These are phyloP conservation scores for Pulveroboletus sp. DNA, from an alignment of 768 basidiomycete species.

Conservation along the genomic window DNA sequence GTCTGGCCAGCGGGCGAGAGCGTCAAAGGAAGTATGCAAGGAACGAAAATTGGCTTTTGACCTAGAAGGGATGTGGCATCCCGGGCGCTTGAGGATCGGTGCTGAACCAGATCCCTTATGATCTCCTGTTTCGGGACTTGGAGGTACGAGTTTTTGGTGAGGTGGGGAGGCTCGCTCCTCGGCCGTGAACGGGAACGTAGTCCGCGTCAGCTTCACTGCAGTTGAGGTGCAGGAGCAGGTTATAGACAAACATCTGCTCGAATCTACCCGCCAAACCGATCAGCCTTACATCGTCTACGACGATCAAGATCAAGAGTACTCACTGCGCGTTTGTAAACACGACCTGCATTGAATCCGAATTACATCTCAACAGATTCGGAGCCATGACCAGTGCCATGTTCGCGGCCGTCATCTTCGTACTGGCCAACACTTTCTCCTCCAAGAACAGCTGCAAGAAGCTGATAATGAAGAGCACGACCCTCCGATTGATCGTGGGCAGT, in stretches of 20 bases:
- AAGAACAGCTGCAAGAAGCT: slow-evolving; percentile 91
- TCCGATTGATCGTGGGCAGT: slow-evolving; percentile 82
- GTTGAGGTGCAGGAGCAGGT: slow-evolving; percentile 76
- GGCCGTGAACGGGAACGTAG: slow-evolving; percentile 77
- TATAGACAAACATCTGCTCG: slow-evolving; percentile 86
- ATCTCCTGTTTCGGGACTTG: slow-evolving; percentile 57
- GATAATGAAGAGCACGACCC: slow-evolving; percentile 84
- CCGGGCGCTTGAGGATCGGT: not conserved
- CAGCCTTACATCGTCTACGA: slow-evolving; percentile 6
- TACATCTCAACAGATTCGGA: slow-evolving; percentile 84
- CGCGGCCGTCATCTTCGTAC: slow-evolving; percentile 87
- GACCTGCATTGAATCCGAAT: slow-evolving; percentile 81
- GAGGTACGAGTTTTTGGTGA: slow-evolving; percentile 44
- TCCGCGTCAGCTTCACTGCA: slow-evolving; percentile 73
- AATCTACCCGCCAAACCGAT: slow-evolving; percentile 47
- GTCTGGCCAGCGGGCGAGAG: not conserved
- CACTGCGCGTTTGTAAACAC: slow-evolving; percentile 92
- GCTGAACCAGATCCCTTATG: slow-evolving; percentile 7
- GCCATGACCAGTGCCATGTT: slow-evolving; percentile 92
- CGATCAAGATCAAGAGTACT: slow-evolving; percentile 32
- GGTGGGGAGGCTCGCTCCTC: slow-evolving; percentile 59
- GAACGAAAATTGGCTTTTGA: not conserved
- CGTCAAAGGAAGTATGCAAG: not conserved
- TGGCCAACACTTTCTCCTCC: slow-evolving; percentile 65
- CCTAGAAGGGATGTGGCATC: not conserved